These are phyloP conservation scores for Setomelanomma holmii DNA, from an alignment of 2,329 filamentous ascomycete genomes.

Conservation along the genomic window DNA sequence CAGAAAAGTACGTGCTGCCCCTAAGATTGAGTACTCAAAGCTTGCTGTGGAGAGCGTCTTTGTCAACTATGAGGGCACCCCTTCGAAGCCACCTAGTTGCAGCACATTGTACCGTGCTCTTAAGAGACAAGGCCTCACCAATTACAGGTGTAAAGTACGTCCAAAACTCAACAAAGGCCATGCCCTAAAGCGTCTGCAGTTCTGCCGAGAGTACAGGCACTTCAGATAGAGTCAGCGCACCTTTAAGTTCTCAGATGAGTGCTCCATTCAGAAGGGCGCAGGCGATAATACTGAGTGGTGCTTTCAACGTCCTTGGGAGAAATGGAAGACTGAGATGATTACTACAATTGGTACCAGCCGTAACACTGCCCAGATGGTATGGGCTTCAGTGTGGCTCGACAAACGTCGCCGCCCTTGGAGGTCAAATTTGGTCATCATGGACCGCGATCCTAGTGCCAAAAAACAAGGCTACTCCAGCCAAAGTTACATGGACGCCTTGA, in stretches of 20 bases:
- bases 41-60: not conserved
- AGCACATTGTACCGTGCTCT: not conserved
- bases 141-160: no score
- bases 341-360: not conserved
- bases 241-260: no score
- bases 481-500: no score
- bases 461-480: no score
- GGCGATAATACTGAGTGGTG: not conserved
- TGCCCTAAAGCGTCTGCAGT: no score
- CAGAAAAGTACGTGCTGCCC: no score
- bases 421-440: no score
- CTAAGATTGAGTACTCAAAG: not conserved
- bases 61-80: not conserved
- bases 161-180: no score
- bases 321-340: not conserved
- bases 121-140: not conserved
- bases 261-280: no score
- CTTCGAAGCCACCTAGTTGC: not conserved
- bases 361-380: not conserved
- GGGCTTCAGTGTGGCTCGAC: not conserved
- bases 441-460: no score
- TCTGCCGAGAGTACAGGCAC: no score
- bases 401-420: not conserved
- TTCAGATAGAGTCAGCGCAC: no score
- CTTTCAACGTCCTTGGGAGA: not conserved